These are phyloP conservation scores for Eucalyptus pauciflora DNA, from an alignment of 345 rosid genomes.

Conservation along the genomic window DNA sequence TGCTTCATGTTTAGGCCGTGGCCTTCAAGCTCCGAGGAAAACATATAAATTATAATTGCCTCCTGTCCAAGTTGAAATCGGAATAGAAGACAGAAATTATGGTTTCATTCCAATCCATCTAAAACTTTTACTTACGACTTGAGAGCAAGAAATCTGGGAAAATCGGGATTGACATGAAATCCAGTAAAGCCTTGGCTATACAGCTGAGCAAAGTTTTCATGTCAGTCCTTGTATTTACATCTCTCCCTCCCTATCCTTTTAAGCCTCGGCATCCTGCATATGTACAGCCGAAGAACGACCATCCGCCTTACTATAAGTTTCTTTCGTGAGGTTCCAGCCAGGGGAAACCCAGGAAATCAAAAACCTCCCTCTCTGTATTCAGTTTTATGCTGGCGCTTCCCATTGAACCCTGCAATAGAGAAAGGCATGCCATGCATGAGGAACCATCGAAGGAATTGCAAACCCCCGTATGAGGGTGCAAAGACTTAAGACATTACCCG, in stretches of 20 bases:
- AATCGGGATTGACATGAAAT: background rate
- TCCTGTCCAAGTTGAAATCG: background rate
- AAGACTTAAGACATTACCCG: constrained; percentile 27
- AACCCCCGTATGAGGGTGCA: background rate
- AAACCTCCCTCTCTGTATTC: constrained; percentile 60
- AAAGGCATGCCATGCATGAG: background rate
- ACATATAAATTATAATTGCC: background rate
- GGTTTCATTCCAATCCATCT: background rate
- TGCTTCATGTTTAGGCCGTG: background rate
- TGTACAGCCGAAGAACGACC: background rate
- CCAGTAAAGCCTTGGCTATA: background rate
- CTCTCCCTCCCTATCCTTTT: background rate
- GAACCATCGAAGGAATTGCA: background rate
- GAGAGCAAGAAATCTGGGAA: background rate
- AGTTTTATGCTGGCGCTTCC: constrained; percentile 54
- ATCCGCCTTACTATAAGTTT: constrained; percentile 36
- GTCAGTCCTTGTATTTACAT: background rate
- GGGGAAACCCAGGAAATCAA: constrained; percentile 77
- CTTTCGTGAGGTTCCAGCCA: constrained; percentile 80
- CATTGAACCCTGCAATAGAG: constrained; percentile 44
- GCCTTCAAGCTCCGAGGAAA: background rate
- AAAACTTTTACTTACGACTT: background rate
- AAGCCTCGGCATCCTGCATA: background rate
- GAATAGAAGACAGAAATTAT: background rate
- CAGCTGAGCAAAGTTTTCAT: background rate